phyloP scores from a whole-genome alignment of 257 asterid species.

The Apocynum venetum region DNA sequence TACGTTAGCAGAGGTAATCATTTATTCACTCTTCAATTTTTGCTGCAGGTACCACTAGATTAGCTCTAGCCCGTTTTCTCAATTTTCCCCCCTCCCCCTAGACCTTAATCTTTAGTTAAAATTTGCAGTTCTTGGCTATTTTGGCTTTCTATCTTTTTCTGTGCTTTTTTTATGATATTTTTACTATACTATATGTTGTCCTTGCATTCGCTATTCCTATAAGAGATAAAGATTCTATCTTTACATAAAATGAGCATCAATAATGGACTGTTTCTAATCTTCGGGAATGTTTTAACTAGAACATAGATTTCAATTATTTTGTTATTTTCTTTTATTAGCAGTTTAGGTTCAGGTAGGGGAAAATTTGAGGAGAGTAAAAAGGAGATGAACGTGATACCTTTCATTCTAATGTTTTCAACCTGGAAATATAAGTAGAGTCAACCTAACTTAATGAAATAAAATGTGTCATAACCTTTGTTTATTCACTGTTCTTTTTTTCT shows the following conservation, averaged over 20 bases:
- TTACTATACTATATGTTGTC: background rate
- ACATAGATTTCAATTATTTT: background rate
- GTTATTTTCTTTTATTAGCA: background rate
- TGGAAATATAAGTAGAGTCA: background rate
- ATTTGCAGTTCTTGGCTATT: background rate
- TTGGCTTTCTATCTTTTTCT: too few relatives aligned
- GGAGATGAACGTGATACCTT: background rate
- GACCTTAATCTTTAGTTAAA: background rate
- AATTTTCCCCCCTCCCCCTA: too few relatives aligned
- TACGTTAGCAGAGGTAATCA: slow-evolving; percentile 9
- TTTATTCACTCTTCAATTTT: background rate
- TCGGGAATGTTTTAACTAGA: background rate
- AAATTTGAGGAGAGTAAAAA: background rate
- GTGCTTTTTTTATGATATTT: background rate
- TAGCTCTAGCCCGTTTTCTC: background rate
- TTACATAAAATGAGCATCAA: background rate
- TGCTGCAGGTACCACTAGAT: background rate
- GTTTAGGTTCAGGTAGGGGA: background rate
- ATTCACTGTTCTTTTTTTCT: too few relatives aligned
- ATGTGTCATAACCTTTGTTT: too few relatives aligned
- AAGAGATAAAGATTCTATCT: background rate
- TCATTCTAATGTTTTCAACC: background rate
- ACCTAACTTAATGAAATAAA: too few relatives aligned
- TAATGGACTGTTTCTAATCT: background rate
- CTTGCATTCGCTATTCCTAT: background rate